Conservation (phyloP, 2,329 filamentous ascomycete species). For the Chlorencoelia australis region DNA sequence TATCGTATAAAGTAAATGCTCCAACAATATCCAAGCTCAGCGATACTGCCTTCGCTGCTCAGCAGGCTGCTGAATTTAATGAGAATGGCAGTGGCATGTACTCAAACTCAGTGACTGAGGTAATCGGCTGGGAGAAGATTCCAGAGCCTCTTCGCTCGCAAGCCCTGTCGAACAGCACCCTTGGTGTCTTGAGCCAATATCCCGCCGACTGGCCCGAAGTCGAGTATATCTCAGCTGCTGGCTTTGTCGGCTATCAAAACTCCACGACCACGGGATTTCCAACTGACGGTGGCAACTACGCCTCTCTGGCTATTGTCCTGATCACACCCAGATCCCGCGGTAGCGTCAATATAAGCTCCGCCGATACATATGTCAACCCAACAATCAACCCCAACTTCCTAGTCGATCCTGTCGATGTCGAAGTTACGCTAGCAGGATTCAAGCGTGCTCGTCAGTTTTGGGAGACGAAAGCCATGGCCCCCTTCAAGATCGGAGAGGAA, state of each 20-base stretch:
- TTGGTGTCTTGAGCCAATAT: background rate
- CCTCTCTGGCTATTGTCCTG: slow-evolving; percentile 17
- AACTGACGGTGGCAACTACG: background rate
- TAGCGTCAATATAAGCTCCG: slow-evolving; percentile 31
- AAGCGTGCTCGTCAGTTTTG: slow-evolving; percentile 30
- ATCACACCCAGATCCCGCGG: slow-evolving; percentile 24
- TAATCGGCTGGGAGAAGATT: slow-evolving; percentile 11
- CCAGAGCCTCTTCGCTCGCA: slow-evolving; percentile 1
- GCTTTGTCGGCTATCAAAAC: background rate
- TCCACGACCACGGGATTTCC: background rate
- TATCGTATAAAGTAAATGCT: slow-evolving; percentile 6
- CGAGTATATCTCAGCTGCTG: slow-evolving; percentile 6
- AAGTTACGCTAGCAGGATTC: slow-evolving; percentile 34
- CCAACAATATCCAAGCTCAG: background rate
- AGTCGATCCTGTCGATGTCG: slow-evolving; percentile 31
- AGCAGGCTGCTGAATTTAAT: background rate
- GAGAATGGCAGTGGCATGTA: slow-evolving; percentile 2
- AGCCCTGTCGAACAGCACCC: slow-evolving; percentile 1
- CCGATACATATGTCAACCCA: slow-evolving; percentile 28
- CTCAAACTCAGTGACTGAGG: slow-evolving; percentile 6
- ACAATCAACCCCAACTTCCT: slow-evolving; percentile 36
- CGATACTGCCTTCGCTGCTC: background rate
- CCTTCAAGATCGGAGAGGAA: background rate
- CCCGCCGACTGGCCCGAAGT: slow-evolving; percentile 11
- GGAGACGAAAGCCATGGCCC: background rate